Evolutionary conservation across 164 flowering plant genomes (phyloP).

Genomic region (Tetrastigma voinierianum): DNA sequence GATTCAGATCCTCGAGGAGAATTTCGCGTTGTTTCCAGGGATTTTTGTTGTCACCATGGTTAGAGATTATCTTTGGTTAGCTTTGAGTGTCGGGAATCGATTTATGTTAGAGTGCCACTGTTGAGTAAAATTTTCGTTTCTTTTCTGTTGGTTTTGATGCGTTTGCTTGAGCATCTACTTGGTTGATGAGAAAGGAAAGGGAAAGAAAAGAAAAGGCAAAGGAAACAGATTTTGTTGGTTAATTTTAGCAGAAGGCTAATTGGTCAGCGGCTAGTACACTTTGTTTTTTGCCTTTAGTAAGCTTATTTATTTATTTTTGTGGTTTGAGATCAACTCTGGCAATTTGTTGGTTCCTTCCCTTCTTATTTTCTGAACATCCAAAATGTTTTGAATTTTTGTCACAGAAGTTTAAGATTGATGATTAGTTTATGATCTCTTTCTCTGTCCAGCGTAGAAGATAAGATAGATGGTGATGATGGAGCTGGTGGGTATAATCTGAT

Average conservation of each 20-base stretch:
- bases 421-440: neutral
- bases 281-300: no score
- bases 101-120: conserved; percentile 93
- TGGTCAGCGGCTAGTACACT: neutral
- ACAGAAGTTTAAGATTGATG: neutral
- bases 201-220: no score
- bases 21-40: conserved; percentile 67
- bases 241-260: no score
- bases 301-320: neutral
- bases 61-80: conserved; percentile 94
- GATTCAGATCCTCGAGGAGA: conserved; percentile 51
- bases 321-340: neutral
- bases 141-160: neutral
- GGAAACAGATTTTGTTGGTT: no score
- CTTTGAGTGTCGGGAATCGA: conserved; percentile 92
- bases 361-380: no score
- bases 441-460: conserved; percentile 63
- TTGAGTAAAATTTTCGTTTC: conserved; percentile 54
- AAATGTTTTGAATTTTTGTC: neutral
- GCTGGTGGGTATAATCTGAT: conserved; percentile 67
- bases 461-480: conserved; percentile 98
- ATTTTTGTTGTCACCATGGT: conserved; percentile 64
- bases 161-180: no score
- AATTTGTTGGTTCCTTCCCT: no score
- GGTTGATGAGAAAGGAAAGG: no score